Percentiles rank a stretch among this genome's conserved stretches.
These are phyloP conservation scores for Penicillium soppii DNA, from an alignment of 495 filamentous ascomycete species.

Conservation along the genomic window DNA sequence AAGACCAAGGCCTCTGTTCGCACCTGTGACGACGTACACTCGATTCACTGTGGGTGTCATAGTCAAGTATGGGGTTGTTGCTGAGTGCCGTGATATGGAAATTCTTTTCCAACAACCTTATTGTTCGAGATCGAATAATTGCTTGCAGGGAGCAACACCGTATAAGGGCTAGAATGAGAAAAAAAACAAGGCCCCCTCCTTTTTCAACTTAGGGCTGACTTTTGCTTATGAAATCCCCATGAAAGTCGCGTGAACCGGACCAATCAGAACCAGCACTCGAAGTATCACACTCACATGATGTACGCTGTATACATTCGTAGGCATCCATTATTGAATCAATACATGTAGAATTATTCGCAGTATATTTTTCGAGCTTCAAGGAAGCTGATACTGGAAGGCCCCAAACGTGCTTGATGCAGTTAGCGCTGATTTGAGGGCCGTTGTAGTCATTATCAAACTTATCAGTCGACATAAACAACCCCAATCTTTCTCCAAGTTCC, in stretches of 20 bases:
- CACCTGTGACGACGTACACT: constrained; percentile 23
- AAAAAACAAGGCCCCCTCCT: not conserved
- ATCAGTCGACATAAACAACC: not conserved
- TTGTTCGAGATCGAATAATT: too few relatives aligned
- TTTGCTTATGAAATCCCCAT: too few relatives aligned
- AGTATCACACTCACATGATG: not conserved
- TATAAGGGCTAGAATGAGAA: not conserved
- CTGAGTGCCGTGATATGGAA: not conserved
- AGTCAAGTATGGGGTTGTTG: not conserved
- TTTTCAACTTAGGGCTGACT: not conserved
- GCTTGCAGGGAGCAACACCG: too few relatives aligned
- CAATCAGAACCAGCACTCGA: not conserved
- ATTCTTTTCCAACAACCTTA: too few relatives aligned
- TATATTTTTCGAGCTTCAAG: too few relatives aligned
- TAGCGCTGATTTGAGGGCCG: not conserved
- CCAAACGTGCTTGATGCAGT: too few relatives aligned
- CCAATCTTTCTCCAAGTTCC: not conserved
- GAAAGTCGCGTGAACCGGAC: not conserved
- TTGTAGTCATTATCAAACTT: not conserved
- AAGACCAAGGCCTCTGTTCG: constrained; percentile 52
- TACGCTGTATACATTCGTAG: too few relatives aligned
- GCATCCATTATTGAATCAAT: too few relatives aligned
- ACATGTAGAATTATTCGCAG: too few relatives aligned
- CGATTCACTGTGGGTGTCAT: not conserved
- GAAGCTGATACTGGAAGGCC: too few relatives aligned